phyloP scores from a whole-genome alignment of 148 eudicot species.

The Rhododendron vialii region DNA sequence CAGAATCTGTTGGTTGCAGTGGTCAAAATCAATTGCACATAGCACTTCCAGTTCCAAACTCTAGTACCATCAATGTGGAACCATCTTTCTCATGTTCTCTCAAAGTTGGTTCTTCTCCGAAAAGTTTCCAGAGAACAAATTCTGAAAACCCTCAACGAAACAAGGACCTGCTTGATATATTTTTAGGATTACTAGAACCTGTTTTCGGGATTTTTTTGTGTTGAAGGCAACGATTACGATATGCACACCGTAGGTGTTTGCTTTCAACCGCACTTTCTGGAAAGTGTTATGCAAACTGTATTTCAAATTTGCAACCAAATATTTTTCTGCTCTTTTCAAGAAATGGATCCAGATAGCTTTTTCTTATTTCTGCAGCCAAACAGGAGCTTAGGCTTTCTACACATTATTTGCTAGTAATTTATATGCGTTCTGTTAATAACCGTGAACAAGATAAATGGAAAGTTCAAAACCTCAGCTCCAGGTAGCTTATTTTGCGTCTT shows the following conservation, averaged over 20 bases:
- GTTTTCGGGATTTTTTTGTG: neutral
- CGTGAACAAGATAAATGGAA: neutral
- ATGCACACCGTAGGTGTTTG: neutral
- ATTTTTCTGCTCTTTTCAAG: neutral
- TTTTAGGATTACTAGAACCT: neutral
- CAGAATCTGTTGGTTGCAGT: neutral
- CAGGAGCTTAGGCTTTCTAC: neutral
- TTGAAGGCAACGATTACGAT: neutral
- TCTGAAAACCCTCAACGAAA: neutral
- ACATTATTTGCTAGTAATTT: neutral
- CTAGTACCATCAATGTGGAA: neutral
- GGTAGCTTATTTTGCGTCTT: neutral
- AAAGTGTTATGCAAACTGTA: neutral
- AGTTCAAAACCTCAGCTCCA: neutral
- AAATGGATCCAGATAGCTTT: neutral
- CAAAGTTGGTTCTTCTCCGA: neutral
- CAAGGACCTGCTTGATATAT: neutral
- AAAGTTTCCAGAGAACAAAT: neutral
- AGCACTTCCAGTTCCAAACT: neutral
- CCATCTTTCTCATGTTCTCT: neutral
- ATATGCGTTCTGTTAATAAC: neutral
- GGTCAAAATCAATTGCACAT: neutral
- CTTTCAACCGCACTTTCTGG: neutral
- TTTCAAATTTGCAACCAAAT: neutral
- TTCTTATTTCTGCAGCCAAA: neutral